phyloP scores from a whole-genome alignment of 2,329 filamentous ascomycete genomes.

The Decorospora gaudefroyi region DNA sequence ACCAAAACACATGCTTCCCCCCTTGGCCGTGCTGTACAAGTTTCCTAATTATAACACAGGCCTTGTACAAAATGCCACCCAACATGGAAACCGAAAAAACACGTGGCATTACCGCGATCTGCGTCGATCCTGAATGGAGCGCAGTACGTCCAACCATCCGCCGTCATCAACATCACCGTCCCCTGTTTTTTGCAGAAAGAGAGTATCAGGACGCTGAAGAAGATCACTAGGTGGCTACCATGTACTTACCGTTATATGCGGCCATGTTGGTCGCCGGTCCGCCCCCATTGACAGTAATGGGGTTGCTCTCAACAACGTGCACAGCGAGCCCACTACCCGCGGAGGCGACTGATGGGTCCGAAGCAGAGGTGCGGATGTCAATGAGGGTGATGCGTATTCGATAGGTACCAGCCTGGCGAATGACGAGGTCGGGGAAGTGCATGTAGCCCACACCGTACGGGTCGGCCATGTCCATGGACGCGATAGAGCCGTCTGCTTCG shows the following conservation, averaged over 20 bases:
- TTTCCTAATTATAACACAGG: slow-evolving; percentile 12
- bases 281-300: slow-evolving; percentile 38
- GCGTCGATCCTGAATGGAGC: slow-evolving; percentile 33
- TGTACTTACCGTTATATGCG: slow-evolving; percentile 42
- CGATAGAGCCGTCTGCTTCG: slow-evolving; percentile 43
- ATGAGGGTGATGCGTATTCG: slow-evolving; percentile 47
- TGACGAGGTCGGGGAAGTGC: slow-evolving; percentile 44
- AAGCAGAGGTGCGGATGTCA: slow-evolving; percentile 36
- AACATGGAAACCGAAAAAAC: slow-evolving; percentile 11
- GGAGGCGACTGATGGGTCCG: slow-evolving; percentile 32
- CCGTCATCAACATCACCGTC: slow-evolving; percentile 37
- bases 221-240: slow-evolving; percentile 37
- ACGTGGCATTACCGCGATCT: slow-evolving; percentile 22
- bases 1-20: background rate
- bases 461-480: slow-evolving; percentile 46
- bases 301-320: slow-evolving; percentile 43
- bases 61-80: slow-evolving; percentile 26
- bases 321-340: slow-evolving; percentile 36
- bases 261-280: slow-evolving; percentile 25
- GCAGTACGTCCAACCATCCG: slow-evolving; percentile 39
- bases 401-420: slow-evolving; percentile 45
- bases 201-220: slow-evolving; percentile 37
- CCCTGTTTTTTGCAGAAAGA: slow-evolving; percentile 28
- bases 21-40: background rate
- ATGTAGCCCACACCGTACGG: slow-evolving; percentile 46